Base-by-base conservation (phyloP, 2,329 filamentous ascomycete genomes). In the Nemania sp. region DNA sequence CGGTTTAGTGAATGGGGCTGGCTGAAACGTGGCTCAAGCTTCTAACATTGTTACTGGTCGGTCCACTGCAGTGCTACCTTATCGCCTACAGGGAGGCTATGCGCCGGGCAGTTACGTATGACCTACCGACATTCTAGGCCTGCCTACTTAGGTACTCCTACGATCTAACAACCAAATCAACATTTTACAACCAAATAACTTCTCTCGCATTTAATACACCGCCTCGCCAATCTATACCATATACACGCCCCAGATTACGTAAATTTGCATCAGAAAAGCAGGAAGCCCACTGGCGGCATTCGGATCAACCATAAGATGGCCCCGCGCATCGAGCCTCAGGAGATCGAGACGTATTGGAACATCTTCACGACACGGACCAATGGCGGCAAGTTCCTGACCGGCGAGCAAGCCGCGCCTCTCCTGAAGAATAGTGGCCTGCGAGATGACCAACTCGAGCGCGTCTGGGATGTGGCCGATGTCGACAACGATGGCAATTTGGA, bases 381-480 rank as follows among this genome's bases (percentile, higher is more conserved):
- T 76, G 87, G 87, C 72, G 85, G 85, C 70, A 84, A 89, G 78
- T 88, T 82, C 73, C 80, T 89, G 29, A 89, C 87, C 7, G 87
- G 87, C 77, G 87, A 89, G 76, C 85, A 88, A 75, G 87, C 87
- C 26, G 87, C 87, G 56, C 87, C 87, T 13, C 86, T 89, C 49
- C 83, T 89, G 61, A 89, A 89, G 80, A 89, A 89, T 81, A 89
- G 87, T 72, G 87, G 87, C 13, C 80, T 89, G 70, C 85, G 86
- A 64, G 87, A 89, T 76, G 86, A 87, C 77, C 95, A 99, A 83
- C 90, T 99, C n/a, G 96, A 98, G 83, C 89, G 90, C 75, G 93
- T 99, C 70, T 99, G 96, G 96, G 96, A 99, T 78, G 87, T 99
- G 70, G 93, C 96, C 66, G 96, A 99, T 79, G 93, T 99, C 69